Base-by-base conservation (phyloP, 768 basidiomycete genomes). In the Ephemerocybe angulata region DNA sequence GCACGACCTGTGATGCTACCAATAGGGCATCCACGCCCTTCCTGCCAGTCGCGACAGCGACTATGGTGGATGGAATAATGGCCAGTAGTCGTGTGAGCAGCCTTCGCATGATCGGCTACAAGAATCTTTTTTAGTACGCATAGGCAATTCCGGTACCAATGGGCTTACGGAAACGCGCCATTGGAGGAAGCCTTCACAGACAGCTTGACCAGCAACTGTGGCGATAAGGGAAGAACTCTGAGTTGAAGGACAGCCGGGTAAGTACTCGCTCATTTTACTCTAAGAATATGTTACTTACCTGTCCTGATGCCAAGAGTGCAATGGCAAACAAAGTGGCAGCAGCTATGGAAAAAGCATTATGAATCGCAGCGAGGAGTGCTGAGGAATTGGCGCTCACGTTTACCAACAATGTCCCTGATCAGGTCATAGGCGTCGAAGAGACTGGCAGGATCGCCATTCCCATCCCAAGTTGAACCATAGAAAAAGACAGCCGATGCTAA, bases 301-400 rank as follows among this genome's bases (percentile, higher is more conserved):
- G 93, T 2, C 95, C 94, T 2, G 92, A 77, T 30, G 86, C 84
- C 12, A 98, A 79, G 13, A 98, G 73, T 2, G 90, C 91, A 38
- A 98, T 65, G 1, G 95, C 94, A 62, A 97, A 98, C 37, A 97
- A 71, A n/a, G 84, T 82, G 0, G 88, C 94, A 7, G 91, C 86
- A 37, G 80, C 91, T 90, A 62, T 19, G 55, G 28, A 25, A 29
- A 4, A 31, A n/a, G 12, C 17, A 28, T 24, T 13, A 31, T 33
- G 31, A 31, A 4, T 37, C 28, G 24, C 15, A 2, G 21, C 17
- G 6, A 21, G 2, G 13, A 19, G 22, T 33, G 55, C 43, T 50
- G 37, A 52, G 15, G n/a, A 40, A 25, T 21, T 57, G 17, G 38
- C 21, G 62, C 83, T 44, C 67, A 84, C 90, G 77, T 66, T 80